phyloP scores from a whole-genome alignment of 208 protist genomes.

The Leishmania aethiopica region DNA sequence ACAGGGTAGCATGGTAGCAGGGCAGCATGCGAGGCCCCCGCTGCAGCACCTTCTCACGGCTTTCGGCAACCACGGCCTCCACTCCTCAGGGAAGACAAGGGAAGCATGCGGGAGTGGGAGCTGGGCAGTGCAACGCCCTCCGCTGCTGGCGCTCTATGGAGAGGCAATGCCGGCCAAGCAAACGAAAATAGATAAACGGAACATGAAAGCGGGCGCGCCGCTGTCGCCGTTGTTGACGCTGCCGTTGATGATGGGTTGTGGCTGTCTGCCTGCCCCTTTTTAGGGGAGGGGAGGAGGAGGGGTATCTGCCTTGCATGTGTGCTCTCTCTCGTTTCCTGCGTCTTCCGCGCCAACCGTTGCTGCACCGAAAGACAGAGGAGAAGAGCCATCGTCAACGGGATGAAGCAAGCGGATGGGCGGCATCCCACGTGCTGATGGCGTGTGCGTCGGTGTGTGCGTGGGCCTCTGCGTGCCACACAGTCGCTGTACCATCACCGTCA shows the following conservation, averaged over 20 bases:
- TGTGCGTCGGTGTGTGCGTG: background rate
- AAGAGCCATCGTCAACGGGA: too few species aligned
- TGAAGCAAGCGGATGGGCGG: background rate
- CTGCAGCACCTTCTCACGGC: too few species aligned
- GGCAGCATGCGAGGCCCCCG: background rate
- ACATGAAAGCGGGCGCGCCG: background rate
- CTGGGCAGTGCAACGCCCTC: background rate
- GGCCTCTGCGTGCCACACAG: background rate
- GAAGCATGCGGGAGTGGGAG: background rate
- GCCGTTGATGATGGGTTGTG: background rate
- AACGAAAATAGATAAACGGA: background rate
- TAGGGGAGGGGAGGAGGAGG: background rate
- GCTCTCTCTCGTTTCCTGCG: background rate
- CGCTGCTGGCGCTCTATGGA: background rate
- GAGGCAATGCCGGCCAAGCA: background rate
- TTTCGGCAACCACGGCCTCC: too few species aligned
- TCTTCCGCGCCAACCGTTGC: background rate
- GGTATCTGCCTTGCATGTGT: background rate
- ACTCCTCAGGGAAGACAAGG: background rate
- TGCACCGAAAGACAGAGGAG: background rate
- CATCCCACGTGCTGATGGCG: background rate
- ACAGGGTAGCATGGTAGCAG: background rate
- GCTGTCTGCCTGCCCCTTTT: background rate
- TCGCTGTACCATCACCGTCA: background rate
- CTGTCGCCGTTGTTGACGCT: background rate